phyloP scores from a whole-genome alignment of 805 yeast species.

The Lachancea waltii region DNA sequence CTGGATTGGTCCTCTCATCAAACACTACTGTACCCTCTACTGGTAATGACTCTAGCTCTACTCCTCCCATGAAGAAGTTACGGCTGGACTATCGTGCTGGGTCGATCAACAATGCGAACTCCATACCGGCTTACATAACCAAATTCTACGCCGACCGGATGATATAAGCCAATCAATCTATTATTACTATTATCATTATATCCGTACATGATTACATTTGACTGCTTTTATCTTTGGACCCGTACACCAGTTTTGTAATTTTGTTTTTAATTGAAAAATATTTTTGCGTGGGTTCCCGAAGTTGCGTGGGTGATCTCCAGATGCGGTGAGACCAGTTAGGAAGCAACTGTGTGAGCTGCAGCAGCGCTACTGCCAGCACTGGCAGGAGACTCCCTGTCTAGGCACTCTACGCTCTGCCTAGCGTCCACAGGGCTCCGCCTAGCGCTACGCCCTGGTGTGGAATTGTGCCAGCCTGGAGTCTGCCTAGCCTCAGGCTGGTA shows the following conservation, averaged over 20 bases:
- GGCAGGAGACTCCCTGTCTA: too few species aligned
- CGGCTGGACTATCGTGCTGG: background rate
- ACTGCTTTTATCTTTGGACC: background rate
- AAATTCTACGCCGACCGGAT: conserved; percentile 23
- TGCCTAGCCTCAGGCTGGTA: background rate
- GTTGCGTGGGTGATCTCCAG: background rate
- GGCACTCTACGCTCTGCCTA: too few species aligned
- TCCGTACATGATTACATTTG: too few species aligned
- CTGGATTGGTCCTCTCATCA: background rate
- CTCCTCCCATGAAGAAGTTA: conserved; percentile 1
- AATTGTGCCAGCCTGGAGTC: too few species aligned
- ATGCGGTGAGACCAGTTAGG: background rate
- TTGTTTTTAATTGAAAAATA: background rate
- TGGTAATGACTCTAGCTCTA: too few species aligned
- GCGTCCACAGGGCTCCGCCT: background rate
- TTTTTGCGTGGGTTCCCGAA: background rate
- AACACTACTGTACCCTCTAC: too few species aligned
- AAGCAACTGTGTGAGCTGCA: background rate
- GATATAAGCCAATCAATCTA: background rate
- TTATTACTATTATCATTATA: too few species aligned
- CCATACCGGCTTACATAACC: conserved; percentile 21
- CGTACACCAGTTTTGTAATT: too few species aligned
- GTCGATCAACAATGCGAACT: background rate
- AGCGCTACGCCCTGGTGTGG: too few species aligned
- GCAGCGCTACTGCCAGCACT: too few species aligned